A percentile compares a stretch with the other conserved stretches of the same genome.
Evolutionary conservation across 164 flowering plant species (phyloP).

Genomic region (Buxus sempervirens): DNA sequence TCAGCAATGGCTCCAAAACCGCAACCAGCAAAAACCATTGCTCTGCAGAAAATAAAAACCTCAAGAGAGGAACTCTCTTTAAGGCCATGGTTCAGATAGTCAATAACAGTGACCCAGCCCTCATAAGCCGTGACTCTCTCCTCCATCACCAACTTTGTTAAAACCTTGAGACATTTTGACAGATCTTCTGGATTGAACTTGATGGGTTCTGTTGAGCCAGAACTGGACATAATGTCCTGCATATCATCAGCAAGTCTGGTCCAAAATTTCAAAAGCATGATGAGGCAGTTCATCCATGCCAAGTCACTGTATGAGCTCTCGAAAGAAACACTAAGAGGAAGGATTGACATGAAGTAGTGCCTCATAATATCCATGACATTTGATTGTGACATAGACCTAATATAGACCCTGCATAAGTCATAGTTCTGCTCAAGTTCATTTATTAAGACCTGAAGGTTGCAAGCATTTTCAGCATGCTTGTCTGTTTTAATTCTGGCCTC

Average conservation of each 20-base stretch:
- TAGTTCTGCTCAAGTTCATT: conserved; percentile 69
- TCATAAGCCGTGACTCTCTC: conserved; percentile 51
- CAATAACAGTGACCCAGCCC: conserved; percentile 58
- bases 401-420: conserved; percentile 42
- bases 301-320: conserved; percentile 38
- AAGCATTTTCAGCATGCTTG: conserved; percentile 31
- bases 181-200: conserved; percentile 35
- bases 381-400: conserved; percentile 37
- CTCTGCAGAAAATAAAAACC: conserved; percentile 49
- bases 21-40: conserved; percentile 82
- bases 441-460: conserved; percentile 39
- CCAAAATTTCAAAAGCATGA: conserved; percentile 67
- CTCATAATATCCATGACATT: conserved; percentile 49
- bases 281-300: conserved; percentile 64
- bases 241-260: conserved; percentile 57
- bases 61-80: conserved; percentile 30
- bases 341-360: conserved; percentile 42
- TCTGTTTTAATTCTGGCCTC: conserved; percentile 36
- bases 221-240: conserved; percentile 35
- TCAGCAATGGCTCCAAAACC: conserved; percentile 53
- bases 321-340: conserved; percentile 30
- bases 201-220: conserved; percentile 18
- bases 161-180: conserved; percentile 47
- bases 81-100: conserved; percentile 38
- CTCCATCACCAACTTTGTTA: conserved; percentile 52